Evolutionary conservation across 331 rosid species (phyloP).

Genomic region (Rosa hybrid): DNA sequence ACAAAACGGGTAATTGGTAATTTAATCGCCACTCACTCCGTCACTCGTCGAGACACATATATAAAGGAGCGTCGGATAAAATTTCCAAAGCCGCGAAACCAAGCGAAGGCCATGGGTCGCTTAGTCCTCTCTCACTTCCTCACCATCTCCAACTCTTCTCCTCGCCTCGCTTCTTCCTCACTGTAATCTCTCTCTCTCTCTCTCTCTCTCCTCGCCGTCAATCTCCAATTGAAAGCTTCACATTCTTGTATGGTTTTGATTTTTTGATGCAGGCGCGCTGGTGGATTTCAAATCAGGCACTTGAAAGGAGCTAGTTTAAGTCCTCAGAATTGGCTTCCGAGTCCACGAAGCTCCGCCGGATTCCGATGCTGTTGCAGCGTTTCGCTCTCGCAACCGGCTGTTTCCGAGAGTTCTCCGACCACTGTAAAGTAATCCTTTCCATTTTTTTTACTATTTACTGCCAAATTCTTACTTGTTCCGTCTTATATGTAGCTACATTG

Average conservation of each 20-base stretch:
- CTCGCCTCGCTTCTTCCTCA: conserved; percentile 47
- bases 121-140: conserved; percentile 56
- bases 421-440: conserved; percentile 51
- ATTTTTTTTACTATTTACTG: not conserved
- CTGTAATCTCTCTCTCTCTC: conserved; percentile 34
- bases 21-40: not conserved
- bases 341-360: conserved; percentile 8
- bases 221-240: not conserved
- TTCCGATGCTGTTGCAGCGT: conserved; percentile 51
- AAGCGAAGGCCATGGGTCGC: conserved; percentile 54
- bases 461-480: not conserved
- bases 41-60: not conserved
- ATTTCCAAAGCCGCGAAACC: not conserved
- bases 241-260: not conserved
- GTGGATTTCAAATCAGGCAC: conserved; percentile 33
- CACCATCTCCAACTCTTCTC: conserved; percentile 47
- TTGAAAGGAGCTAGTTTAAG: conserved; percentile 16
- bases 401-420: conserved; percentile 43
- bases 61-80: conserved; percentile 4
- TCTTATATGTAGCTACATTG: not conserved
- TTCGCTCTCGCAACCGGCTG: conserved; percentile 37
- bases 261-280: conserved; percentile 39
- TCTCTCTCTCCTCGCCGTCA: not conserved
- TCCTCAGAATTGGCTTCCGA: conserved; percentile 30
- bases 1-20: no score